Percentiles rank a stretch among this genome's conserved stretches.
Evolutionary conservation across 1,139 yeast genomes (phyloP).

Genomic region (Geotrichum restrictum): DNA sequence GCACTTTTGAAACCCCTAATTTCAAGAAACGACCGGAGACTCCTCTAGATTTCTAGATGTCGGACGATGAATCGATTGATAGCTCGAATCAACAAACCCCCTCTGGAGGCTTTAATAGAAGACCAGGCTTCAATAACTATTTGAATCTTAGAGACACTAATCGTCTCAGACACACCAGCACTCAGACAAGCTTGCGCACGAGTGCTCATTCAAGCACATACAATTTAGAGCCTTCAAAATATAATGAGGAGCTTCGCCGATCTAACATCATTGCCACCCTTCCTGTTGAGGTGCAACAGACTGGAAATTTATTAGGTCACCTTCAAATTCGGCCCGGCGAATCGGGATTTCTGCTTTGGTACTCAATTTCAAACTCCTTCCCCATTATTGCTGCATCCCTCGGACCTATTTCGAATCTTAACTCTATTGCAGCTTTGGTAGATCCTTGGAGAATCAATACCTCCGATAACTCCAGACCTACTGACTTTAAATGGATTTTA

Average conservation of each 20-base stretch:
- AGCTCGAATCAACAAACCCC: too few relatives aligned
- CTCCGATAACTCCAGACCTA: slow-evolving; percentile 7
- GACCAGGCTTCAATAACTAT: not conserved
- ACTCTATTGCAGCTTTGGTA: slow-evolving; percentile 66
- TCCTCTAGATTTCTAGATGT: too few relatives aligned
- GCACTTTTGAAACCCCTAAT: too few relatives aligned
- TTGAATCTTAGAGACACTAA: not conserved
- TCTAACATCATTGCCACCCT: not conserved
- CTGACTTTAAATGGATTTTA: slow-evolving; percentile 46
- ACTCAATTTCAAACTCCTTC: slow-evolving; percentile 56
- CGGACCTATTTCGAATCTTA: slow-evolving; percentile 73
- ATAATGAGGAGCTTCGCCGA: not conserved
- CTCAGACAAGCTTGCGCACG: not conserved
- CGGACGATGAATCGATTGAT: too few relatives aligned
- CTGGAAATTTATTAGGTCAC: not conserved
- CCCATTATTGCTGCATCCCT: slow-evolving; percentile 73
- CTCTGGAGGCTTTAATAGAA: not conserved
- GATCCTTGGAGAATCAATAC: slow-evolving; percentile 56
- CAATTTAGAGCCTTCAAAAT: not conserved
- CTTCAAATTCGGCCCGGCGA: slow-evolving; percentile 1
- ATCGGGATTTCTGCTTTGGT: slow-evolving; percentile 45
- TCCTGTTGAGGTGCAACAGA: not conserved
- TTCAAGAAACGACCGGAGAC: too few relatives aligned
- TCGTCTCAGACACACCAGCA: not conserved
- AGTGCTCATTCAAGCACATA: not conserved